Conservation (phyloP, 257 asterid species). For the Nicotiana undulata region DNA sequence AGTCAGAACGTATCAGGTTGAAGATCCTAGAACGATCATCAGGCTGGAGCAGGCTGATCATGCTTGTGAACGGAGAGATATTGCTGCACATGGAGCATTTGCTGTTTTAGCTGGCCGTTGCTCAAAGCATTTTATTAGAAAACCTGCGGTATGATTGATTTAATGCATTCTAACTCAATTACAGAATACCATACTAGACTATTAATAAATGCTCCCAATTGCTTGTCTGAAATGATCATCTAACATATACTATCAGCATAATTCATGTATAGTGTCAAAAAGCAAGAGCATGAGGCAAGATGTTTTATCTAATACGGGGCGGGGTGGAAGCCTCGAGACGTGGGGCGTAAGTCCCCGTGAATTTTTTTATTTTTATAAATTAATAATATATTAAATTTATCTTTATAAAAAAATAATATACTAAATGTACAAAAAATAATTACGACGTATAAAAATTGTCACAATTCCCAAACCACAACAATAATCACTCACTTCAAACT, state of each 20-base stretch:
- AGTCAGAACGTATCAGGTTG: constrained; percentile 42
- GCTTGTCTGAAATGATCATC: not conserved
- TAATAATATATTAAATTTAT: too few relatives aligned
- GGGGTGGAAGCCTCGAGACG: not conserved
- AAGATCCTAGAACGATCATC: constrained; percentile 45
- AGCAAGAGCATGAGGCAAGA: not conserved
- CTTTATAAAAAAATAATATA: not conserved
- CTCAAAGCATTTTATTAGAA: constrained; percentile 51
- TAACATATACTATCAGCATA: not conserved
- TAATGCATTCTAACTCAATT: not conserved
- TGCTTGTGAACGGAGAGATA: constrained; percentile 46
- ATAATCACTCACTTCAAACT: not conserved
- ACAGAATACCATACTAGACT: not conserved
- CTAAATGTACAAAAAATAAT: not conserved
- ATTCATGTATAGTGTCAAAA: not conserved
- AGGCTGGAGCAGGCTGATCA: constrained; percentile 77
- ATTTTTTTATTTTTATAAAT: not conserved
- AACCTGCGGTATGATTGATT: constrained; percentile 50
- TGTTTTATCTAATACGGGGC: not conserved
- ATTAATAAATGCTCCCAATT: not conserved
- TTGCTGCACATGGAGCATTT: constrained; percentile 54
- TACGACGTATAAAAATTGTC: not conserved
- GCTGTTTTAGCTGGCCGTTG: constrained; percentile 54
- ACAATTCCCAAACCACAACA: not conserved
- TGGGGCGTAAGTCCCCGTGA: not conserved